These are phyloP conservation scores for Cladophialophora bantiana DNA, from an alignment of 2,329 filamentous ascomycete genomes.

Conservation along the genomic window DNA sequence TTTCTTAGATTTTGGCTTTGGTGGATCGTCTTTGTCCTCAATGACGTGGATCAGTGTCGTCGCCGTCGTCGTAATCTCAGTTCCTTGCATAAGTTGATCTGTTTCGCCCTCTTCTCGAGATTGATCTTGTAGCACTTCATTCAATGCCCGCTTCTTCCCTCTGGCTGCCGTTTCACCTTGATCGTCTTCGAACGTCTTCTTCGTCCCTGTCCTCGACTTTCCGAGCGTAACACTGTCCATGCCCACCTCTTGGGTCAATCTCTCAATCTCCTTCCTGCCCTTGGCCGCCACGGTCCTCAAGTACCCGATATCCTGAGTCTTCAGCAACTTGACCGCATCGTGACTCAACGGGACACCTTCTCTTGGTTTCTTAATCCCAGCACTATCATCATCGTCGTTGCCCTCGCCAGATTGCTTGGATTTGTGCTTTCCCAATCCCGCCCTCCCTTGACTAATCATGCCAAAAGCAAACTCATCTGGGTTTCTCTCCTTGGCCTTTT, in stretches of 20 bases:
- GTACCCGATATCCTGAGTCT: conserved; percentile 71
- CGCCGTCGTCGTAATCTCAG: conserved; percentile 32
- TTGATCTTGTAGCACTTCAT: conserved; percentile 27
- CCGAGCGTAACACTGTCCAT: conserved; percentile 44
- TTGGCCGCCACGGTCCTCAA: conserved; percentile 65
- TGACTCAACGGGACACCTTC: conserved; percentile 50
- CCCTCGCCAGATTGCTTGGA: conserved; percentile 46
- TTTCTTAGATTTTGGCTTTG: conserved; percentile 52
- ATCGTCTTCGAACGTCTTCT: conserved; percentile 49
- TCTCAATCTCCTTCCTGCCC: conserved; percentile 56
- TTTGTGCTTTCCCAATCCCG: conserved; percentile 52
- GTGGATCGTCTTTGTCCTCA: conserved; percentile 39
- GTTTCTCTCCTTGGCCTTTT: conserved; percentile 67
- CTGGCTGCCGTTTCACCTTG: conserved; percentile 41
- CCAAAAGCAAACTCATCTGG: conserved; percentile 72
- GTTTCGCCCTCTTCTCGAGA: conserved; percentile 26
- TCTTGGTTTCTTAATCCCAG: background rate
- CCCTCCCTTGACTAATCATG: conserved; percentile 63
- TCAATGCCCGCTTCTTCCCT: conserved; percentile 39
- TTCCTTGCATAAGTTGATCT: background rate
- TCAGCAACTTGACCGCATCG: conserved; percentile 68
- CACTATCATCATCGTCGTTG: conserved; percentile 22
- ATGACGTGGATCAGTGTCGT: background rate
- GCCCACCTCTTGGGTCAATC: conserved; percentile 48
- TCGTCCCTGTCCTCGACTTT: conserved; percentile 39